Conservation (phyloP, 2,329 filamentous ascomycete species). For the Aspergillus sp. region DNA sequence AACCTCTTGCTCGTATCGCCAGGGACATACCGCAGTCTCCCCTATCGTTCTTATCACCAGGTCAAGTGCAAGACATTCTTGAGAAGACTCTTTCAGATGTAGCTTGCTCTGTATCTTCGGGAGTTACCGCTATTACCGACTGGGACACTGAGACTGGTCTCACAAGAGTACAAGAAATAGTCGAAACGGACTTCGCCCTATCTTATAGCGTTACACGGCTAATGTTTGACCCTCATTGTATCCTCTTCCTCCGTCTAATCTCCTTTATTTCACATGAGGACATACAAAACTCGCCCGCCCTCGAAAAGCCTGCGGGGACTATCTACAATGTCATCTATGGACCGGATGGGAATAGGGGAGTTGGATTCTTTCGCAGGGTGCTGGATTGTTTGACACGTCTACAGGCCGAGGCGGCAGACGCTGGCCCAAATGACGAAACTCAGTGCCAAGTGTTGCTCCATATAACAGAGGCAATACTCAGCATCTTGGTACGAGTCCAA, state of each 20-base stretch:
- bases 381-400: neutral
- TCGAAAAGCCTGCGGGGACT: constrained; percentile 8
- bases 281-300: constrained; percentile 1
- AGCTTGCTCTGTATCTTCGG: too few species aligned
- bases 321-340: constrained; percentile 10
- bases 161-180: constrained; percentile 3
- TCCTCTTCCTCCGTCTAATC: constrained; percentile 6
- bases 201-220: constrained; percentile 6
- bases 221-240: constrained; percentile 8
- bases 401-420: too few species aligned
- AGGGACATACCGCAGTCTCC: too few species aligned
- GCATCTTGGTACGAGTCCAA: constrained; percentile 2
- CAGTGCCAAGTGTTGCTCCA: constrained; percentile 1
- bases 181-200: constrained; percentile 4
- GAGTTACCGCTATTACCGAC: neutral
- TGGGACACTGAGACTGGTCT: constrained; percentile 6
- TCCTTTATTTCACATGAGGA: neutral
- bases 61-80: too few species aligned
- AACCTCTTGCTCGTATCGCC: too few species aligned
- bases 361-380: constrained; percentile 2
- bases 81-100: too few species aligned
- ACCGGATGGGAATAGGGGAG: constrained; percentile 1
- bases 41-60: too few species aligned
- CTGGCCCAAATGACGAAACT: neutral
- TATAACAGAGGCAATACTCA: constrained; percentile 3